phyloP scores from a whole-genome alignment of 2,329 filamentous ascomycete species.

The Aspergillus novofumigatus region DNA sequence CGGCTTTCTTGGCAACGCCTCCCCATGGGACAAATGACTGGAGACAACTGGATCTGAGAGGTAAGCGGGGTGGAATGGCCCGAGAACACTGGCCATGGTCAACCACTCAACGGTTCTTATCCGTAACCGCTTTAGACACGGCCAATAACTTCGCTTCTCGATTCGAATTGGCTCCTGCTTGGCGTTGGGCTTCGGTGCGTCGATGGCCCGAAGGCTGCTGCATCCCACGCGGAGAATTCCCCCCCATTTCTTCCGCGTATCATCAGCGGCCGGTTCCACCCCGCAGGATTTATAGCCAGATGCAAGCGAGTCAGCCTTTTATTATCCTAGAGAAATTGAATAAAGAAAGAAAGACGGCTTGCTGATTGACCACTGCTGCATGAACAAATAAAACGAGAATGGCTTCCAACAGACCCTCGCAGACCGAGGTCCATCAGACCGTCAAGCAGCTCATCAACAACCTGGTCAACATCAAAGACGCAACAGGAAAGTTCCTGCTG shows the following conservation, averaged over 20 bases:
- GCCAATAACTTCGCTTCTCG: neutral
- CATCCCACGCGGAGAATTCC: slow-evolving; percentile 1
- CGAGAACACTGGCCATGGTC: neutral
- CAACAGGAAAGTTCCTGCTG: slow-evolving; percentile 68
- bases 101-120: neutral
- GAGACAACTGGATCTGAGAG: slow-evolving; percentile 14
- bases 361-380: slow-evolving; percentile 5
- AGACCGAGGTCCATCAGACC: slow-evolving; percentile 47
- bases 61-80: neutral
- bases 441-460: slow-evolving; percentile 68
- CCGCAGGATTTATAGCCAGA: neutral
- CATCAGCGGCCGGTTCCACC: slow-evolving; percentile 3
- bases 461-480: slow-evolving; percentile 72
- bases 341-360: neutral
- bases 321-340: neutral
- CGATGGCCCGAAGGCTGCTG: slow-evolving; percentile 14
- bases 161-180: neutral
- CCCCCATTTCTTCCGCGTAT: slow-evolving; percentile 15
- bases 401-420: slow-evolving; percentile 7
- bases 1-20: slow-evolving; percentile 5
- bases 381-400: slow-evolving; percentile 9
- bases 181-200: neutral
- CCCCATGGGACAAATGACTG: slow-evolving; percentile 10
- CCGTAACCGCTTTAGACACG: neutral
- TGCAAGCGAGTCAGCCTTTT: neutral